These are phyloP conservation scores for Cyberlindnera suaveolens DNA, from an alignment of 805 yeast genomes.

Conservation along the genomic window DNA sequence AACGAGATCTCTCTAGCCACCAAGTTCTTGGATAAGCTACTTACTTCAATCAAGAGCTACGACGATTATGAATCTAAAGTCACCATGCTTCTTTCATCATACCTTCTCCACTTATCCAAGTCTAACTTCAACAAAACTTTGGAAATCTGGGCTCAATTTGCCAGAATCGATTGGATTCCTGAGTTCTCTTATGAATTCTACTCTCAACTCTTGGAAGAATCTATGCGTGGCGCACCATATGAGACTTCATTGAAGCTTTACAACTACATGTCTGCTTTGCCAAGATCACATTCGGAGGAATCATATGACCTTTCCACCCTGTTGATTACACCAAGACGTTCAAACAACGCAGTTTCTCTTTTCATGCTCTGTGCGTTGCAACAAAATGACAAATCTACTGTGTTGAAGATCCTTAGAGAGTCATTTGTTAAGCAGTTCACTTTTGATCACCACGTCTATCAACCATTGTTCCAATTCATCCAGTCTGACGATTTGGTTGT, in stretches of 20 bases:
- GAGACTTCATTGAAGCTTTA: constrained; percentile 28
- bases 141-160: constrained; percentile 31
- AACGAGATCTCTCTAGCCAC: constrained; percentile 47
- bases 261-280: constrained; percentile 32
- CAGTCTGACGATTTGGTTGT: constrained; percentile 26
- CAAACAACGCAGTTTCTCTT: constrained; percentile 11
- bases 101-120: constrained; percentile 33
- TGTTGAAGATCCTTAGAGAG: constrained; percentile 33
- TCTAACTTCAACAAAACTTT: constrained; percentile 28
- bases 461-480: constrained; percentile 28
- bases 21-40: constrained; percentile 47
- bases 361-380: constrained; percentile 15
- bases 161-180: constrained; percentile 33
- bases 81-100: constrained; percentile 37
- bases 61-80: constrained; percentile 30
- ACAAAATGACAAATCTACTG: constrained; percentile 22
- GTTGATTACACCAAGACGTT: constrained; percentile 14
- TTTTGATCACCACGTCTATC: constrained; percentile 28
- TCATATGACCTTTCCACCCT: constrained; percentile 6
- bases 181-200: constrained; percentile 35
- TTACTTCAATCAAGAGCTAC: constrained; percentile 37
- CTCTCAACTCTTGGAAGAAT: constrained; percentile 27
- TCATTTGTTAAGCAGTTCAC: constrained; percentile 29
- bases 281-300: constrained; percentile 11
- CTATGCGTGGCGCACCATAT: constrained; percentile 24